These are phyloP conservation scores for Quercus engelmannii DNA, from an alignment of 306 rosid genomes.

Conservation along the genomic window DNA sequence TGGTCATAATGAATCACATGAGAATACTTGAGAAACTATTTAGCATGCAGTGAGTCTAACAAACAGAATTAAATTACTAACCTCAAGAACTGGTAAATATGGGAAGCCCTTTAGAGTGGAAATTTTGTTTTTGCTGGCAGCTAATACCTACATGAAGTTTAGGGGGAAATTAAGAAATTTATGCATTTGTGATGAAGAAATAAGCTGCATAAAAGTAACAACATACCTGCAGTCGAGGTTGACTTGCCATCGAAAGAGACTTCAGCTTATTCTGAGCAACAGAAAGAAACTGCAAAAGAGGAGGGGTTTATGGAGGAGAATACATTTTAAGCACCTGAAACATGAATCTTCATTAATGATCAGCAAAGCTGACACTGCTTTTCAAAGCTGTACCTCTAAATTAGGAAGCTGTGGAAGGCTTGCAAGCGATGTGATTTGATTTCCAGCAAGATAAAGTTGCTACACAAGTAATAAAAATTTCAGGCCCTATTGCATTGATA, in stretches of 20 bases:
- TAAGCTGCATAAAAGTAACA: constrained; percentile 17
- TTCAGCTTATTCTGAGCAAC: constrained; percentile 97
- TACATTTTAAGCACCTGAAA: constrained; percentile 7
- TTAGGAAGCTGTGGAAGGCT: constrained; percentile 96
- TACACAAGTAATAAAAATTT: constrained; percentile 30
- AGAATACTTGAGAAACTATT: not conserved
- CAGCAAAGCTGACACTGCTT: constrained; percentile 8
- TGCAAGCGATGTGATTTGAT: constrained; percentile 92
- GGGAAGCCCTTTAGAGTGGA: constrained; percentile 92
- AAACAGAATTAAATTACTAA: constrained; percentile 28
- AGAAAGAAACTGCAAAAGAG: constrained; percentile 75
- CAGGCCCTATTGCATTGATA: constrained; percentile 3
- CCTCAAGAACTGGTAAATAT: constrained; percentile 91
- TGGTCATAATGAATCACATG: not conserved
- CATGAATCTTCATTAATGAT: constrained; percentile 10
- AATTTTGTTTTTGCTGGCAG: constrained; percentile 97
- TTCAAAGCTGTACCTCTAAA: constrained; percentile 73
- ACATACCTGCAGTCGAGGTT: constrained; percentile 93
- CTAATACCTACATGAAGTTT: constrained; percentile 72
- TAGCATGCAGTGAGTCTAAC: not conserved
- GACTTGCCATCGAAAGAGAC: constrained; percentile 95
- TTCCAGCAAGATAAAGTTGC: constrained; percentile 99
- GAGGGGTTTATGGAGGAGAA: constrained; percentile 4
- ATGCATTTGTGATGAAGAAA: not conserved
- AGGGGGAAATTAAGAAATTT: not conserved